Evolutionary conservation across 179 eudicot genomes (phyloP).

Genomic region (Silene noctiflora): DNA sequence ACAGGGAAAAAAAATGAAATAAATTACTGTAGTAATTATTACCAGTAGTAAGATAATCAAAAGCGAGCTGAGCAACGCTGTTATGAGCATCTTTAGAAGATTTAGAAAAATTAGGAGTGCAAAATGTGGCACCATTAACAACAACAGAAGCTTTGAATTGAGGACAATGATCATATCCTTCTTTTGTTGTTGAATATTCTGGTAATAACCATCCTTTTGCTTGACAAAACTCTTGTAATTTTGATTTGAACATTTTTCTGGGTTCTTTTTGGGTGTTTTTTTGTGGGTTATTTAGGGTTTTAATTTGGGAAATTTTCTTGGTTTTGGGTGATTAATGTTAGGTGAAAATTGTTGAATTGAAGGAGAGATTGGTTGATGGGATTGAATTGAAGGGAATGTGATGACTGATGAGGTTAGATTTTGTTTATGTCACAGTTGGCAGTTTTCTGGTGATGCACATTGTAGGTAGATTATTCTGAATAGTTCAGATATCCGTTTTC

Average conservation of each 20-base stretch:
- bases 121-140: constrained; percentile 31
- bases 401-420: not conserved
- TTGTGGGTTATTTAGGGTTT: no score
- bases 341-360: not conserved
- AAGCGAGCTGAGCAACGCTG: constrained; percentile 35
- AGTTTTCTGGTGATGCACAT: no score
- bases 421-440: no score
- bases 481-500: no score
- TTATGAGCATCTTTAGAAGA: constrained; percentile 40
- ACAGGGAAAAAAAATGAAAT: not conserved
- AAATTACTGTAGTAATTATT: not conserved
- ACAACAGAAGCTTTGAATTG: constrained; percentile 30
- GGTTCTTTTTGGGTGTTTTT: not conserved
- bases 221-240: constrained; percentile 37
- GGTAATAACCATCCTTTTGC: constrained; percentile 29
- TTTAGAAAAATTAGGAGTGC: constrained; percentile 13
- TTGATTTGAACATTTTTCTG: constrained; percentile 34
- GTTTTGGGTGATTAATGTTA: not conserved
- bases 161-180: constrained; percentile 40
- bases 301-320: not conserved
- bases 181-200: constrained; percentile 25
- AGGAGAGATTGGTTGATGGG: not conserved
- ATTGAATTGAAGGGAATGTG: not conserved
- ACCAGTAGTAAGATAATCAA: constrained; percentile 35
- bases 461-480: no score